Percentiles rank a stretch among this genome's conserved stretches.
These are phyloP conservation scores for Pholiota molesta DNA, from an alignment of 768 basidiomycete genomes.

Conservation along the genomic window DNA sequence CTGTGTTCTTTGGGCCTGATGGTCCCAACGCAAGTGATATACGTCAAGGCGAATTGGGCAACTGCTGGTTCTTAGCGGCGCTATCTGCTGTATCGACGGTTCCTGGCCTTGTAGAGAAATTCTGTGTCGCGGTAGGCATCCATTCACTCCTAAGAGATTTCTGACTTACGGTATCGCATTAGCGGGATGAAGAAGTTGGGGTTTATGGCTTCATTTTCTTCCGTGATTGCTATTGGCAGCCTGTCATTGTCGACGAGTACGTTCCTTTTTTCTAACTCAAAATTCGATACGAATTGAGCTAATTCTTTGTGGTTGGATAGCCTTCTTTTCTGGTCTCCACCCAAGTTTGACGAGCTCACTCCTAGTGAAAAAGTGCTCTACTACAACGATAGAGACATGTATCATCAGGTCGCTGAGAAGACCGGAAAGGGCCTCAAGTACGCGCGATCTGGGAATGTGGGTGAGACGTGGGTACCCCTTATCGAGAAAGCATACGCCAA, in stretches of 20 bases:
- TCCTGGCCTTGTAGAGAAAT: slow-evolving; percentile 48
- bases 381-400: slow-evolving; percentile 17
- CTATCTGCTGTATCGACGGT: slow-evolving; percentile 50
- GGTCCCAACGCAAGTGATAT: slow-evolving; percentile 9
- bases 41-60: slow-evolving; percentile 48
- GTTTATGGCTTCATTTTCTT: slow-evolving; percentile 65
- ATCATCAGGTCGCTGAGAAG: slow-evolving; percentile 17
- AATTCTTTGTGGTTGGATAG: background rate
- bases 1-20: slow-evolving; percentile 7
- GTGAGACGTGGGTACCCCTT: slow-evolving; percentile 26
- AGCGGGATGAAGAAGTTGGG: slow-evolving; percentile 55
- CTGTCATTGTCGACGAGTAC: slow-evolving; percentile 61
- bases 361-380: slow-evolving; percentile 15
- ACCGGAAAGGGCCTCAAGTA: slow-evolving; percentile 21
- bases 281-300: too few species aligned
- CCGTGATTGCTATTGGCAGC: slow-evolving; percentile 52
- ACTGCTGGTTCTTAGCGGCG: slow-evolving; percentile 60
- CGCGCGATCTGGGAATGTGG: slow-evolving; percentile 21
- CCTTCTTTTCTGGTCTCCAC: slow-evolving; percentile 18
- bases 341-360: slow-evolving; percentile 23
- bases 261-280: slow-evolving; percentile 14
- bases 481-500: slow-evolving; percentile 25
- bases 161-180: slow-evolving; percentile 3
- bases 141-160: background rate
- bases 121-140: slow-evolving; percentile 41